Conservation (phyloP, 768 basidiomycete genomes). For the Trametes sanguinea region DNA sequence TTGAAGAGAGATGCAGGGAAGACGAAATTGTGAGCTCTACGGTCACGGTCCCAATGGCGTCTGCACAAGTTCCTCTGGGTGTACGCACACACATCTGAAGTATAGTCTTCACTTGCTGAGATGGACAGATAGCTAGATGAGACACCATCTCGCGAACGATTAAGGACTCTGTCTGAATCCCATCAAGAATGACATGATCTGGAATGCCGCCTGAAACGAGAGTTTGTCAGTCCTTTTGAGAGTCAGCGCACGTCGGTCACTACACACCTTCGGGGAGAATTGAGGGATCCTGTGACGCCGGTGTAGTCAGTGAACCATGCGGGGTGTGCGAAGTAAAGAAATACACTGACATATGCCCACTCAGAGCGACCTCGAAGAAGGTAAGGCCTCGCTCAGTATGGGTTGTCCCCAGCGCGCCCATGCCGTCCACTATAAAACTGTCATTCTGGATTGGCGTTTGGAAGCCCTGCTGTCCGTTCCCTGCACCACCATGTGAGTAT, state of each 20-base stretch:
- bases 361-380: conserved; percentile 64
- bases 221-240: background rate
- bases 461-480: conserved; percentile 72
- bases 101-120: too few relatives aligned
- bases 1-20: too few relatives aligned
- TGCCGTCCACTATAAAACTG: conserved; percentile 69
- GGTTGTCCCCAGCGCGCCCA: conserved; percentile 65
- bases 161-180: conserved; percentile 47
- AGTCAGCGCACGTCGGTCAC: too few relatives aligned
- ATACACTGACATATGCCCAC: conserved; percentile 68
- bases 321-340: too few relatives aligned
- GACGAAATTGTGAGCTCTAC: too few relatives aligned
- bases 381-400: conserved; percentile 71
- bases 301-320: too few relatives aligned
- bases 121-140: too few relatives aligned
- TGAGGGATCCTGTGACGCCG: conserved; percentile 54
- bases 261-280: conserved; percentile 59
- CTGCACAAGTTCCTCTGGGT: too few relatives aligned
- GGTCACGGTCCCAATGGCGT: too few relatives aligned
- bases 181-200: conserved; percentile 69
- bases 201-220: conserved; percentile 57
- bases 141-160: too few relatives aligned
- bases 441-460: conserved; percentile 65
- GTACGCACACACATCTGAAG: too few relatives aligned
- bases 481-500: conserved; percentile 27